Evolutionary conservation across 1,139 yeast genomes (phyloP), one percentile per base, ranked within the genome.

Genomic region (Magnusiomyces fungicola): DNA sequence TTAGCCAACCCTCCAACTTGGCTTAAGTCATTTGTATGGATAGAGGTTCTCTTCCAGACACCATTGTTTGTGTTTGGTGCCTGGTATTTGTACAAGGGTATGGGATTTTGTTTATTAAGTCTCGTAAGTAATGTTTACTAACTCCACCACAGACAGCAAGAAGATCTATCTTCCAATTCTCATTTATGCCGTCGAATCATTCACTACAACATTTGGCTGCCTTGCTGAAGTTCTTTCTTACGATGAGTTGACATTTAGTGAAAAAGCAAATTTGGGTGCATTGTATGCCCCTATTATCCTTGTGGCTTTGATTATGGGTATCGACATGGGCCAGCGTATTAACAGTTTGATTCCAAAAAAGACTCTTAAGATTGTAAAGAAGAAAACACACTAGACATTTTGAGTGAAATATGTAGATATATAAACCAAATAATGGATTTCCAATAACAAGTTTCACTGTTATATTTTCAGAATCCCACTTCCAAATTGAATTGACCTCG

Each of bases 151-250:
- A 46, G 50, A 49, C 49, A 50, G 60, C 44, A 61, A 64, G 39
- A 61, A 65, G 23, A 67, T 76, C 16, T 79, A 76, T 59, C 73
- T 79, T 14, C 73, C 72, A 63, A 66, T 79, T 57, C 65, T 81
- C n/a, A 62, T 82, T 14, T 87, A 87, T 62, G 94, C 88, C 3
- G 77, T 84, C 60, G 87, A 84, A 61, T 95, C 95, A 0, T 69
- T 80, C 10, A 72, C 82, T 51, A 83, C 95, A 12, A 85, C 95
- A 0, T 65, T 80, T 42, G 79, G 80, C 10, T 87, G 95, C 61
- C 54, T 70, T 24, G 64, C 59, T 3, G 73, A 69, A 23, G 19
- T 43, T 14, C 14, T 24, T 12, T 12, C 22, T 16, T n/a, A n/a
- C n/a, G 16, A 22, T 27, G 22, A 16, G 29, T 21, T 80, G 53